Evolutionary conservation across 306 rosid genomes (phyloP), one percentile per base, ranked within the genome.

Genomic region (Sphenostylis stenocarpa): DNA sequence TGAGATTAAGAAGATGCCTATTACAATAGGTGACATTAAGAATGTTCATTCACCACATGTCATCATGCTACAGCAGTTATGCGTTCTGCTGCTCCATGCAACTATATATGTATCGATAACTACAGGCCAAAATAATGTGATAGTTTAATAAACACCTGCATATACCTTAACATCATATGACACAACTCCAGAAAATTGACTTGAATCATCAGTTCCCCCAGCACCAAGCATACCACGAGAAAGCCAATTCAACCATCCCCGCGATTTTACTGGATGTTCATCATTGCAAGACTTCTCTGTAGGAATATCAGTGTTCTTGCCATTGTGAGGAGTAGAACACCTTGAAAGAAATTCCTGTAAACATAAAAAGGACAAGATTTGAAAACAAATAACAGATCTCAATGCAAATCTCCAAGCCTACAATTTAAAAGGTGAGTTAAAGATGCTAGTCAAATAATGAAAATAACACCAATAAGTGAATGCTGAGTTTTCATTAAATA

Each of bases 151-250:
- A 78, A 60, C 19, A 72, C 64, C 2, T 48, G 68, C n/a, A 55
- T 24, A 48, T 83, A 94, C 98, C 98, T 94, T 87, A 67, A 90
- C 89, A 84, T 92, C 98, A 81, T 86, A 96, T 72, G 98, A 94
- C 70, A 92, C 90, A 73, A 90, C 93, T 73, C 98, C 98, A 76
- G 98, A 92, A 83, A 94, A 94, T 85, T 94, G 98, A 83, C 92
- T 88, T 19, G 90, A 89, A 85, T 92, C 97, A 77, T 92, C 97
- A 67, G 97, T 94, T 81, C 97, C 98, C 45, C 98, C 98, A 75
- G 97, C 98, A 81, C 98, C 95, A 56, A 94, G 97, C 97, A 94
- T 90, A 80, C 98, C 98, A 80, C 88, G 98, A 55, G 97, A 92
- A 73, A 94, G 84, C 98, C 97, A 92, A 85, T 92, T 90, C 86